Evolutionary conservation across 257 asterid species (phyloP).

Genomic region (Perilla frutescens): DNA sequence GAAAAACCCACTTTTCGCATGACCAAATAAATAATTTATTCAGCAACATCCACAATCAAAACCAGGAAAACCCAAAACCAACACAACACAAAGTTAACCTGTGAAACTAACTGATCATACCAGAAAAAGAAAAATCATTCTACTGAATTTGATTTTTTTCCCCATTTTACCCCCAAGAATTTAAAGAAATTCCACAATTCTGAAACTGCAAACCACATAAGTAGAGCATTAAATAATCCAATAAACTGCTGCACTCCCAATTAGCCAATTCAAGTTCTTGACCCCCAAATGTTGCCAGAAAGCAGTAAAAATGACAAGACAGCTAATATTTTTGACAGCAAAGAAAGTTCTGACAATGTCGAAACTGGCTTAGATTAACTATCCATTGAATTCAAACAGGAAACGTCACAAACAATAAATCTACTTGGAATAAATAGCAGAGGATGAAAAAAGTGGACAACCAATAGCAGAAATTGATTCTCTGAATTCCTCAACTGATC

Average conservation of each 20-base stretch:
- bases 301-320: slow-evolving; percentile 19
- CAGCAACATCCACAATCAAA: slow-evolving; percentile 8
- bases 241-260: slow-evolving; percentile 17
- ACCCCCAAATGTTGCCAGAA: slow-evolving; percentile 26
- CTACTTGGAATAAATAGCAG: slow-evolving; percentile 7
- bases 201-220: slow-evolving; percentile 24
- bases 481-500: too few species aligned
- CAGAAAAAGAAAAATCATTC: slow-evolving; percentile 16
- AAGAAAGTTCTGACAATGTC: slow-evolving; percentile 22
- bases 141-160: not conserved
- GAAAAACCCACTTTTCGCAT: slow-evolving; percentile 59
- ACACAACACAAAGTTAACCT: slow-evolving; percentile 10
- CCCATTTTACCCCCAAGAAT: not conserved
- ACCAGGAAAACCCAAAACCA: slow-evolving; percentile 4
- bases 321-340: slow-evolving; percentile 16
- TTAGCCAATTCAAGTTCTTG: slow-evolving; percentile 16
- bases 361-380: not conserved
- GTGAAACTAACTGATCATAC: not conserved
- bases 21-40: slow-evolving; percentile 22
- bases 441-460: slow-evolving; percentile 11
- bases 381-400: slow-evolving; percentile 28
- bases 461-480: not conserved
- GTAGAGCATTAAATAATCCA: slow-evolving; percentile 19
- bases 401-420: slow-evolving; percentile 14
- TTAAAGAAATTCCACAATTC: slow-evolving; percentile 22